Base-by-base conservation (phyloP, 257 asterid genomes). In the Echium plantagineum region DNA sequence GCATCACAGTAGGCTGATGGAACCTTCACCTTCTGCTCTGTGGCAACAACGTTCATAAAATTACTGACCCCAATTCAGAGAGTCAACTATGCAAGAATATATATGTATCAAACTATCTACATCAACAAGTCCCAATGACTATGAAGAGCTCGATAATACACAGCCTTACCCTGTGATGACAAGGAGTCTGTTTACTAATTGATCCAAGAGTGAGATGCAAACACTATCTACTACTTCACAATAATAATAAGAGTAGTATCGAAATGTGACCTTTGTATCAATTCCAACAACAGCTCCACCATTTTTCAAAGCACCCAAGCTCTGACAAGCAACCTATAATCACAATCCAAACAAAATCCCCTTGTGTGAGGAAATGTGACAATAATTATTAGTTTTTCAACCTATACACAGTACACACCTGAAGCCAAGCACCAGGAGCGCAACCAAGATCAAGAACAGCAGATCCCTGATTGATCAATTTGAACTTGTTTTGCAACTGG, bases 371-470 rank as follows among this genome's bases (percentile, higher is more conserved):
- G 7, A 28, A 3, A 6, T 28, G 32, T 3, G 32, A 28, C 7
- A 3, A 6, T 28, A 3, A 28, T 28, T 28, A 2, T 0, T 28
- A 2, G 5, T 3, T 28, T 28, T 28, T 28, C 32, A 28, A 28
- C 32, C 32, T 3, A 28, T 28, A 6, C 7, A 28, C 32, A 28
- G 5, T 28, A 28, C 32, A 28, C 5, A 85, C 96, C 85, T 89
- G 94, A 83, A 89, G 97, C 97, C 97, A 89, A 63, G 97, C 97
- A 61, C 97, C 97, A 64, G 97, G 97, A 58, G 94, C 95, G 78
- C 97, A 89, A 59, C 97, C 97, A 21, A 86, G 97, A 72, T 89
- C 94, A 46, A 89, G 95, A 73, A 86, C 90, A 30, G 93, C 74
- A 46, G 88, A 78, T 55, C 93, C 94, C 19, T 85, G 82, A 52